Percentiles rank a stretch among this genome's conserved stretches.
These are phyloP conservation scores for Eimeria zaria DNA, from an alignment of 169 alveolate genomes.

Conservation along the genomic window DNA sequence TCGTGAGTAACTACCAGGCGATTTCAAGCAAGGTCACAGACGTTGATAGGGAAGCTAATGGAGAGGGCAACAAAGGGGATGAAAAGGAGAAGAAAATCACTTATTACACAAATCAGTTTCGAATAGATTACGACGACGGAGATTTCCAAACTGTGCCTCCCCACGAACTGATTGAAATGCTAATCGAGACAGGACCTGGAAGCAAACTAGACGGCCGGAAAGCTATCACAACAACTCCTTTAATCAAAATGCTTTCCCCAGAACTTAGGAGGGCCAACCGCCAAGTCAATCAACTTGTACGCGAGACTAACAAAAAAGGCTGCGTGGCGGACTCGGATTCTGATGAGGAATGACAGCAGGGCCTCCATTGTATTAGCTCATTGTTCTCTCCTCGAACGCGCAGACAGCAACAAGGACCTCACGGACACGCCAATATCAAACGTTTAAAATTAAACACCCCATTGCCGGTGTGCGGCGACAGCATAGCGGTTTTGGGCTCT, in stretches of 20 bases:
- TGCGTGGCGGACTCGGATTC: constrained; percentile 24
- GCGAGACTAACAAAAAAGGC: constrained; percentile 49
- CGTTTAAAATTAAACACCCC: background rate
- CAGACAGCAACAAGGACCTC: background rate
- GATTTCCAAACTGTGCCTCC: constrained; percentile 70
- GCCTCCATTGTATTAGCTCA: background rate
- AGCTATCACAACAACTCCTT: constrained; percentile 73
- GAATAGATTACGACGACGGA: constrained; percentile 80
- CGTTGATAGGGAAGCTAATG: background rate
- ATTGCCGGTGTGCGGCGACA: background rate
- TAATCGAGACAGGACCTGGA: constrained; percentile 67
- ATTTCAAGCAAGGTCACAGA: constrained; percentile 41
- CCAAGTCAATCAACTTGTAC: constrained; percentile 61
- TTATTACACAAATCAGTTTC: constrained; percentile 78
- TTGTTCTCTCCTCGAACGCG: background rate
- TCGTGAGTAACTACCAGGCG: constrained; percentile 69
- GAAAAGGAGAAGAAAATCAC: constrained; percentile 55
- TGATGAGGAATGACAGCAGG: constrained; percentile 12
- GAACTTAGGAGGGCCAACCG: constrained; percentile 52
- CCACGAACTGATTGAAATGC: constrained; percentile 73
- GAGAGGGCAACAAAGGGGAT: constrained; percentile 3
- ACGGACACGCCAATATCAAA: background rate
- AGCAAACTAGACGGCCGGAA: constrained; percentile 73
- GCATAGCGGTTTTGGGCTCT: background rate
- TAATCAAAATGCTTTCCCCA: constrained; percentile 67